Evolutionary conservation across 306 rosid genomes (phyloP).

Genomic region (Luffa acutangula): DNA sequence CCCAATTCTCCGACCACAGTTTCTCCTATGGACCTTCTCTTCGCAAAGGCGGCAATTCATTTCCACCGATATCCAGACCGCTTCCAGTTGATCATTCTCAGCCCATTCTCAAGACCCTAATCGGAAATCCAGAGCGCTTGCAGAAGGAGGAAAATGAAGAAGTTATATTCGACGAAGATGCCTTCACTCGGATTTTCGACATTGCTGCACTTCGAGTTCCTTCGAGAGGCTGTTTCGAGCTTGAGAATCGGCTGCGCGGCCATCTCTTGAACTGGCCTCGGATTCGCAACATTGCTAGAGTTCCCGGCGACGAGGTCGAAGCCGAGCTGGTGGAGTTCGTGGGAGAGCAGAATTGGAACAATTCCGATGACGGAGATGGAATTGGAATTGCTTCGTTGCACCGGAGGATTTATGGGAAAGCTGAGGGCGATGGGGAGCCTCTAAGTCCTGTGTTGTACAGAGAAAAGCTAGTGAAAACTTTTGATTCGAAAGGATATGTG

Average conservation of each 20-base stretch:
- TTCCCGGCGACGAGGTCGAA: slow-evolving; percentile 72
- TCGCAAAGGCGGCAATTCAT: slow-evolving; percentile 26
- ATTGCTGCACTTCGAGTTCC: slow-evolving; percentile 80
- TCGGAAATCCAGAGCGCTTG: neutral
- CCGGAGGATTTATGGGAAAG: slow-evolving; percentile 50
- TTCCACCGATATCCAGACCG: neutral
- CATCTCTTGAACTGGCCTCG: slow-evolving; percentile 98
- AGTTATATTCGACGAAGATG: slow-evolving; percentile 23
- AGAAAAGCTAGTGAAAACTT: slow-evolving; percentile 55
- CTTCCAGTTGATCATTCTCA: slow-evolving; percentile 15
- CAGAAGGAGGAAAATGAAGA: slow-evolving; percentile 10
- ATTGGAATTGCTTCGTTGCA: slow-evolving; percentile 28
- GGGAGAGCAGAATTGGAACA: neutral
- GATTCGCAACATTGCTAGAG: slow-evolving; percentile 73
- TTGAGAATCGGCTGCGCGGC: slow-evolving; percentile 74
- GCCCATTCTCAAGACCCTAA: neutral
- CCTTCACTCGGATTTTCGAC: slow-evolving; percentile 52
- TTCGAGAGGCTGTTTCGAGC: slow-evolving; percentile 49
- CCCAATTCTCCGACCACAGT: slow-evolving; percentile 9
- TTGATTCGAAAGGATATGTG: slow-evolving; percentile 58
- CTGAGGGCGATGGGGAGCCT: slow-evolving; percentile 44
- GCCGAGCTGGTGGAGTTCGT: slow-evolving; percentile 25
- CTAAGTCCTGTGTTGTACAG: slow-evolving; percentile 64
- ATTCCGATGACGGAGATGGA: slow-evolving; percentile 8
- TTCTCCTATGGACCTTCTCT: slow-evolving; percentile 74